A percentile compares a stretch with the other conserved stretches of the same genome.
Conservation (phyloP, 2,329 filamentous ascomycete species). For the Fusarium nematophilum region DNA sequence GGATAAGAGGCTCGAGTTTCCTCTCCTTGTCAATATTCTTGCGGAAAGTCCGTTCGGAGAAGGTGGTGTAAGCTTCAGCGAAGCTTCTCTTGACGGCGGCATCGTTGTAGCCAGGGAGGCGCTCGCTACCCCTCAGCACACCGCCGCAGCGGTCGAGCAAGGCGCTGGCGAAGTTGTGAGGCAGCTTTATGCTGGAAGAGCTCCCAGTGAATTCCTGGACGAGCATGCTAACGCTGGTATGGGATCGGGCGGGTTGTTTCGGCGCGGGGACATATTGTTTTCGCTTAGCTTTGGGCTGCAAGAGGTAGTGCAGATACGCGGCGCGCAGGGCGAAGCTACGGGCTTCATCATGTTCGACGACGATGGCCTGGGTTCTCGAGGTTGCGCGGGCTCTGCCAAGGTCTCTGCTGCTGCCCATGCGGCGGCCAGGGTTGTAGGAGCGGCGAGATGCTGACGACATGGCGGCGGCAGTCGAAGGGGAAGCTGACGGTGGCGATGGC, state of each 20-base stretch:
- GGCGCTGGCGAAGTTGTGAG: slow-evolving; percentile 63
- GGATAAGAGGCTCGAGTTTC: slow-evolving; percentile 88
- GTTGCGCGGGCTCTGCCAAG: slow-evolving; percentile 55
- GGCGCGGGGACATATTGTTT: slow-evolving; percentile 83
- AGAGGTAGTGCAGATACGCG: slow-evolving; percentile 91
- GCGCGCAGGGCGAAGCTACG: slow-evolving; percentile 91
- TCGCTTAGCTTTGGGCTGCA: slow-evolving; percentile 89
- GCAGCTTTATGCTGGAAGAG: slow-evolving; percentile 65
- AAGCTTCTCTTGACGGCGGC: slow-evolving; percentile 93
- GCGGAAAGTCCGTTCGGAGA: slow-evolving; percentile 88
- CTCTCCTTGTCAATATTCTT: slow-evolving; percentile 95
- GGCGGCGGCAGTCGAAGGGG: slow-evolving; percentile 34
- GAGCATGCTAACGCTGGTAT: slow-evolving; percentile 84
- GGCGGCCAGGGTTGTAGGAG: slow-evolving; percentile 59
- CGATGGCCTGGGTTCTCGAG: slow-evolving; percentile 59
- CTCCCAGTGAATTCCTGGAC: slow-evolving; percentile 83
- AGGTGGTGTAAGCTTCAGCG: slow-evolving; percentile 91
- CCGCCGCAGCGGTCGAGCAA: slow-evolving; percentile 80
- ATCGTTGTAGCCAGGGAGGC: slow-evolving; percentile 89
- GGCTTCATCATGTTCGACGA: slow-evolving; percentile 79
- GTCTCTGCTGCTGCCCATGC: slow-evolving; percentile 57
- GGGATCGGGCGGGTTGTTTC: slow-evolving; percentile 68
- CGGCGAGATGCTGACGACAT: slow-evolving; percentile 66
- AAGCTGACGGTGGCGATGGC: slow-evolving; percentile 11
- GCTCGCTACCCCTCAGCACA: slow-evolving; percentile 84